phyloP scores from a whole-genome alignment of 495 filamentous ascomycete genomes.

The Lophiotrema nucula region DNA sequence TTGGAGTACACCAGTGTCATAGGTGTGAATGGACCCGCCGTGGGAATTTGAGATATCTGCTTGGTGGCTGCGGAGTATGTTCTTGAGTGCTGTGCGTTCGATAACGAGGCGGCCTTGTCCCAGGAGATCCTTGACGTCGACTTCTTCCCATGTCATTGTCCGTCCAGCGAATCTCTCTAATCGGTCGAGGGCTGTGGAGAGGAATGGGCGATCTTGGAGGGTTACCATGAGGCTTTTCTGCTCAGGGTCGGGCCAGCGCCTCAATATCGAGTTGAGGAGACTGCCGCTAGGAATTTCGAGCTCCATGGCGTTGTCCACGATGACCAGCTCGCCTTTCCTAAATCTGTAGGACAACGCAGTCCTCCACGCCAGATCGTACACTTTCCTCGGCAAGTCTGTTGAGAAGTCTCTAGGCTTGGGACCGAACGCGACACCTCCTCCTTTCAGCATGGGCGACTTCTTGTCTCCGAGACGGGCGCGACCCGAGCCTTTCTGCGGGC shows the following conservation, averaged over 20 bases:
- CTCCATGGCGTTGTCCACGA: slow-evolving; percentile 71
- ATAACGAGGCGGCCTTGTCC: slow-evolving; percentile 81
- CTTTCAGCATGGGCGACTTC: slow-evolving; percentile 77
- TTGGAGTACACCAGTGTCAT: too few relatives aligned
- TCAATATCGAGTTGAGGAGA: slow-evolving; percentile 57
- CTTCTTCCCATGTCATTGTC: slow-evolving; percentile 49
- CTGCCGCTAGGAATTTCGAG: slow-evolving; percentile 42
- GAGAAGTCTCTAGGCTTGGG: slow-evolving; percentile 87
- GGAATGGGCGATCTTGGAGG: slow-evolving; percentile 5
- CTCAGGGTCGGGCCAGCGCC: slow-evolving; percentile 50
- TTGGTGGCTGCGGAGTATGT: slow-evolving; percentile 72
- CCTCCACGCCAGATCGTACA: slow-evolving; percentile 95
- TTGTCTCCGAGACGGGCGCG: slow-evolving; percentile 73
- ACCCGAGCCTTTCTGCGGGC: slow-evolving; percentile 82
- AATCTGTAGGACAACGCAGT: slow-evolving; percentile 92
- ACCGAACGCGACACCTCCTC: slow-evolving; percentile 83
- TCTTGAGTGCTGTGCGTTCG: slow-evolving; percentile 75
- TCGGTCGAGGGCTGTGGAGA: background rate
- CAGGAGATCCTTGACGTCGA: slow-evolving; percentile 92
- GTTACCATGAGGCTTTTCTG: slow-evolving; percentile 1
- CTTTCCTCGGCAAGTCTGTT: slow-evolving; percentile 77
- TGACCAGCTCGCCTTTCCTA: slow-evolving; percentile 76
- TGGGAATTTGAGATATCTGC: slow-evolving; percentile 69
- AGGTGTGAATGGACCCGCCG: too few relatives aligned
- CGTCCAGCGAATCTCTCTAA: background rate